A percentile compares a stretch with the other conserved stretches of the same genome.
Conservation (phyloP, 202 grass and related monocot genomes). For the Cymbopogon flexuosus region DNA sequence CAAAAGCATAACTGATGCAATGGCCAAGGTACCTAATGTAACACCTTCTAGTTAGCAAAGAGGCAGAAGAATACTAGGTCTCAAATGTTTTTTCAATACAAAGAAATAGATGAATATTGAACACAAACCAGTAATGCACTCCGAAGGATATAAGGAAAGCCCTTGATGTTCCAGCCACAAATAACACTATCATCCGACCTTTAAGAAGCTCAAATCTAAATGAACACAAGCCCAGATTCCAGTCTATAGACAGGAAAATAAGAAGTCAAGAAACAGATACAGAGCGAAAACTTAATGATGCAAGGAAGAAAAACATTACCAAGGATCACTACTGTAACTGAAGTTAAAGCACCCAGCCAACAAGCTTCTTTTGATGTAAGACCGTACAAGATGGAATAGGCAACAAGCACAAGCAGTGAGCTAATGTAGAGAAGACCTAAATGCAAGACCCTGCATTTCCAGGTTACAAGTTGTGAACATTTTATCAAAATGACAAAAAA, state of each 20-base stretch:
- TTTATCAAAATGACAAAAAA: constrained; percentile 36
- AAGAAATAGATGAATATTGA: constrained; percentile 21
- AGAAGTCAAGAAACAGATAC: constrained; percentile 25
- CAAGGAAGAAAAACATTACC: constrained; percentile 51
- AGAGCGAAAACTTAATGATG: constrained; percentile 21
- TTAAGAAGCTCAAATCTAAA: constrained; percentile 95
- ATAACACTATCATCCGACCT: constrained; percentile 70
- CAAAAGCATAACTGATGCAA: constrained; percentile 98
- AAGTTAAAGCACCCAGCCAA: constrained; percentile 89
- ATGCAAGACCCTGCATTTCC: constrained; percentile 62
- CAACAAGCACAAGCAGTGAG: constrained; percentile 72
- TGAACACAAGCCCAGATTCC: constrained; percentile 87
- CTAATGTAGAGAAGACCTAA: constrained; percentile 85
- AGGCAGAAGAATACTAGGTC: constrained; percentile 9
- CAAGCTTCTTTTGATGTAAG: constrained; percentile 89
- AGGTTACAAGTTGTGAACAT: constrained; percentile 19
- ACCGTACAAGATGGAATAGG: constrained; percentile 82
- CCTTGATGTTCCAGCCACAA: constrained; percentile 90
- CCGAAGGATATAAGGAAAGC: constrained; percentile 98
- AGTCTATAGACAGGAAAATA: constrained; percentile 63
- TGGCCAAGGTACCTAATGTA: constrained; percentile 88
- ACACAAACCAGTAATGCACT: constrained; percentile 85
- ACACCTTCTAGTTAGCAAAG: constrained; percentile 38
- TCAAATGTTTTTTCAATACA: constrained; percentile 30
- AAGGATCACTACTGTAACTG: constrained; percentile 82